Evolutionary conservation across 2,329 filamentous ascomycete genomes (phyloP).

Genomic region (Chrysoporthe austroafricana): DNA sequence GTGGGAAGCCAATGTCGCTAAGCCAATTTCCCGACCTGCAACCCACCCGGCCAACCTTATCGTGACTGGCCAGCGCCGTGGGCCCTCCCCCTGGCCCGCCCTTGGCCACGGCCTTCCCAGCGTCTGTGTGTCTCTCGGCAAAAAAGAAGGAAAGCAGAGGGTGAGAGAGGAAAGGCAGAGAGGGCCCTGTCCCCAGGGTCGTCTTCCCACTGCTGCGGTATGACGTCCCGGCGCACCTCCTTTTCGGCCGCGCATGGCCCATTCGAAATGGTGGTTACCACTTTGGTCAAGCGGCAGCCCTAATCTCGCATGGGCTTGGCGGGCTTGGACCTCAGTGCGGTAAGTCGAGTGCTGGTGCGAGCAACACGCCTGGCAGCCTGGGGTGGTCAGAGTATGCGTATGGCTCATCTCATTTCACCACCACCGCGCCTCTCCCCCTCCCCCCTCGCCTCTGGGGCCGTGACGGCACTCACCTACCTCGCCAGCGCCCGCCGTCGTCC

Average conservation of each 20-base stretch:
- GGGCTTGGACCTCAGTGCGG: background rate
- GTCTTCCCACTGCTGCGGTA: background rate
- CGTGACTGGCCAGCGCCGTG: constrained; percentile 10
- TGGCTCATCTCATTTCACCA: no score
- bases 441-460: no score
- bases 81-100: background rate
- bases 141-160: no score
- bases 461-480: no score
- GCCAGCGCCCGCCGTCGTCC: no score
- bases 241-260: constrained; percentile 1
- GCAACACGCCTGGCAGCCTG: background rate
- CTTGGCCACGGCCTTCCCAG: background rate
- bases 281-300: background rate
- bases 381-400: background rate
- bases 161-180: background rate
- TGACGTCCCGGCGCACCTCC: constrained; percentile 3
- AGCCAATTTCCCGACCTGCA: constrained; percentile 20
- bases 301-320: constrained; percentile 4
- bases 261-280: background rate
- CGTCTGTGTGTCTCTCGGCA: background rate
- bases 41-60: constrained; percentile 15
- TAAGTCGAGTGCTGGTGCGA: no score
- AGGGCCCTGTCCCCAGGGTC: background rate
- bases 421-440: no score
- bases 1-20: constrained; percentile 14